Conservation (phyloP, 2,329 filamentous ascomycete genomes). For the Botrytis hyacinthi region DNA sequence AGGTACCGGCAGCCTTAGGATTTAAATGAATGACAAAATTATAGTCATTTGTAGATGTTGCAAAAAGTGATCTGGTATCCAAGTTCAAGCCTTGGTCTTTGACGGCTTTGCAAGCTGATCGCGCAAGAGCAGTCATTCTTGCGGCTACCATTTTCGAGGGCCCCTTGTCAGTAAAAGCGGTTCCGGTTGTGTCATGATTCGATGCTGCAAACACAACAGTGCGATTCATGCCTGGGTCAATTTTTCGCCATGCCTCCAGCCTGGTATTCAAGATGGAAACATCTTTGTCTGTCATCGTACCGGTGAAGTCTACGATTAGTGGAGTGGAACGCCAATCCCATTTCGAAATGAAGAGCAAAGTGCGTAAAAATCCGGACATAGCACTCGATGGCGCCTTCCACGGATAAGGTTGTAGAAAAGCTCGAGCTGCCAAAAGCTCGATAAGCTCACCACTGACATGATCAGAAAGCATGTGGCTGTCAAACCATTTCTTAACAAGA, state of each 20-base stretch:
- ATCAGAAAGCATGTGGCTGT: slow-evolving; percentile 71
- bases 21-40: slow-evolving; percentile 77
- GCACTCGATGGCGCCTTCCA: slow-evolving; percentile 76
- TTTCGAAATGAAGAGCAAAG: slow-evolving; percentile 72
- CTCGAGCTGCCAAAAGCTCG: slow-evolving; percentile 75
- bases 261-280: slow-evolving; percentile 64
- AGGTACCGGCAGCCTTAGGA: slow-evolving; percentile 37
- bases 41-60: slow-evolving; percentile 71
- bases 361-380: slow-evolving; percentile 77
- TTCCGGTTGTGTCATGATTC: slow-evolving; percentile 72
- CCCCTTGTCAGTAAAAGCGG: slow-evolving; percentile 72
- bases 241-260: slow-evolving; percentile 80
- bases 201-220: slow-evolving; percentile 79
- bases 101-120: slow-evolving; percentile 67
- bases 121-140: slow-evolving; percentile 78
- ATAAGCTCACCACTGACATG: slow-evolving; percentile 79
- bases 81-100: slow-evolving; percentile 52
- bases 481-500: slow-evolving; percentile 86
- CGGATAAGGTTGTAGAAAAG: slow-evolving; percentile 78
- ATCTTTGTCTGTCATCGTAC: slow-evolving; percentile 60
- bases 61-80: slow-evolving; percentile 63
- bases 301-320: slow-evolving; percentile 73
- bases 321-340: slow-evolving; percentile 93
- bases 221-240: slow-evolving; percentile 85
- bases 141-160: slow-evolving; percentile 81